Conservation (phyloP, 2,329 filamentous ascomycete genomes). For the Arthrobotrys pseudoclavata region DNA sequence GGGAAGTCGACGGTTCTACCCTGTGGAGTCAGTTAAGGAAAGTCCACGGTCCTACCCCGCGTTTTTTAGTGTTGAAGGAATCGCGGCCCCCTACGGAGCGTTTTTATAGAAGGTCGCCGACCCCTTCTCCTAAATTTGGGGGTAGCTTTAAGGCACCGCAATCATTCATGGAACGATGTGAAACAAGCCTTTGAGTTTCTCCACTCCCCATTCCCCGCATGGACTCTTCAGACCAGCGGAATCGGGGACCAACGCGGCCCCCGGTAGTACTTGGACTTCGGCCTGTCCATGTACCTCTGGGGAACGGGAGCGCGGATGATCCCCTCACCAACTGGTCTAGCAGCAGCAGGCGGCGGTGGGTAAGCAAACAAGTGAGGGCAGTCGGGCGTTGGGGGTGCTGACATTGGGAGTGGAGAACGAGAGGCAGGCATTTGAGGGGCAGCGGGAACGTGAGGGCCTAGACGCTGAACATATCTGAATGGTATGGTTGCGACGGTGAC, state of each 20-base stretch:
- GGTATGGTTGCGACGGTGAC: slow-evolving; percentile 9
- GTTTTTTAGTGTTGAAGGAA: slow-evolving; percentile 11
- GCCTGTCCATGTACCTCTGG: slow-evolving; percentile 42
- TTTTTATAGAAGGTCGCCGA: slow-evolving; percentile 21
- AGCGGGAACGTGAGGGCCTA: neutral
- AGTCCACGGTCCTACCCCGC: slow-evolving; percentile 43
- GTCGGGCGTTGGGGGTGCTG: slow-evolving; percentile 6
- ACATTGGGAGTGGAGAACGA: slow-evolving; percentile 2
- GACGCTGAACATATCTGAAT: slow-evolving; percentile 22
- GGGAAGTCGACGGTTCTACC: slow-evolving; percentile 43
- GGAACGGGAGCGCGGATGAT: neutral
- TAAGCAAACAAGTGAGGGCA: neutral
- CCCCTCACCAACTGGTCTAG: neutral
- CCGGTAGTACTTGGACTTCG: slow-evolving; percentile 35
- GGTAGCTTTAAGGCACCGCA: slow-evolving; percentile 7
- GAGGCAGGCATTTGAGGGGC: neutral
- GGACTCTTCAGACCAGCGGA: slow-evolving; percentile 23
- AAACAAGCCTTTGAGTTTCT: slow-evolving; percentile 15
- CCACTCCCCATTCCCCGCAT: slow-evolving; percentile 10
- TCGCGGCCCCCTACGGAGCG: slow-evolving; percentile 12
- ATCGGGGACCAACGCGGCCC: slow-evolving; percentile 15
- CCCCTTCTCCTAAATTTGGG: slow-evolving; percentile 23
- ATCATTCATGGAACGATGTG: slow-evolving; percentile 10
- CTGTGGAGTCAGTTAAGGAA: slow-evolving; percentile 20
- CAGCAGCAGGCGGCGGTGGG: neutral